Base-by-base conservation (phyloP, 306 rosid genomes). In the Mimosa bimucronata region DNA sequence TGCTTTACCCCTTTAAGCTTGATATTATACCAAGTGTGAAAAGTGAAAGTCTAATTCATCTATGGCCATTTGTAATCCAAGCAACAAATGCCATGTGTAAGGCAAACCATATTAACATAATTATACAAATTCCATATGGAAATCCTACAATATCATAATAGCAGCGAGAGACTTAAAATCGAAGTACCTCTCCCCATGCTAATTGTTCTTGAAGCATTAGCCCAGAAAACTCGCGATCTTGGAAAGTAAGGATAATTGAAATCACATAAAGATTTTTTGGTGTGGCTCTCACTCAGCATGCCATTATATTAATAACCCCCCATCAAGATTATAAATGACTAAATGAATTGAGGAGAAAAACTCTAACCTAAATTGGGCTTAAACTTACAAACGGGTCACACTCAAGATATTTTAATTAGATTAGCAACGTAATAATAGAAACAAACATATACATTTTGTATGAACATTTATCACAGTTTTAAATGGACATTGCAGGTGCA, bases 401-500 rank as follows among this genome's bases (percentile, higher is more conserved):
- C 1, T 44, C 4, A 44, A 11, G 4, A 44, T 44, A 44, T 44
- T n/a, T n/a, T n/a, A n/a, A n/a, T n/a, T n/a, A n/a, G n/a, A n/a
- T n/a, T n/a, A n/a, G 5, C 38, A 34, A 34, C 38, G 5, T 34
- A 34, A 34, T 34, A 3, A 2, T 34, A 34, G 1, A 34, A 34
- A 34, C 38, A 34, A 34, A 6, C 38, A 34, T 34, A 34, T 34
- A 3, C 38, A 34, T 34, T 34, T 34, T 34, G 38, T 34, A 34
- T 34, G 38, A 34, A 1, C 7, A 48, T 48, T 48, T 4, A 48
- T 48, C 18, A 48, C 53, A 3, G 15, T 14, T 48, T 48, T 48
- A 1, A 14, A 15, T 13, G 58, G 58, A 18, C 7, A 53, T 53
- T 67, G 79, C 82, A 92, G 98, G 97, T 40, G 96, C 93, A 1